phyloP scores from a whole-genome alignment of 345 rosid species.

The Viola odorata region DNA sequence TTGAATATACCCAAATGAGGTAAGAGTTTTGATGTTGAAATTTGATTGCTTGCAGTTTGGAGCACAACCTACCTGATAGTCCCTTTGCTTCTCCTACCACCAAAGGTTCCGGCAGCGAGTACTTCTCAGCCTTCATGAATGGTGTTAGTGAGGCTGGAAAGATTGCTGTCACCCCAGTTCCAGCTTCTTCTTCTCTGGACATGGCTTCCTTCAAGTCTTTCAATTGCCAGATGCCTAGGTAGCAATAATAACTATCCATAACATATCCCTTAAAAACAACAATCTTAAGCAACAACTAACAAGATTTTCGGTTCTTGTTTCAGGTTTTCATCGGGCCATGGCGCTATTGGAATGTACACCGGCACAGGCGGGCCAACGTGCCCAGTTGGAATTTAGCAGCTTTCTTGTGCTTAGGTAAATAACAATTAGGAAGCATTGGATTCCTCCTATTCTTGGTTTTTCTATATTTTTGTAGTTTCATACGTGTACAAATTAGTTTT shows the following conservation, averaged over 20 bases:
- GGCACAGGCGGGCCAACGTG: slow-evolving; percentile 78
- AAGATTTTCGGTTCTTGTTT: neutral
- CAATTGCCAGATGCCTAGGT: slow-evolving; percentile 85
- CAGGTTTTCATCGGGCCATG: slow-evolving; percentile 63
- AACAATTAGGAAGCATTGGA: slow-evolving; percentile 13
- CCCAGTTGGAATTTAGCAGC: slow-evolving; percentile 81
- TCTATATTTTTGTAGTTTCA: neutral
- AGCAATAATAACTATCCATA: neutral
- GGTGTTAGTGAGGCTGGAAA: slow-evolving; percentile 30
- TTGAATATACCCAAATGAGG: neutral
- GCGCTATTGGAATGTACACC: slow-evolving; percentile 55
- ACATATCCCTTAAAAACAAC: neutral
- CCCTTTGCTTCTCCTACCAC: slow-evolving; percentile 56
- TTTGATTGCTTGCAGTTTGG: slow-evolving; percentile 35
- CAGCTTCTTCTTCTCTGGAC: slow-evolving; percentile 40
- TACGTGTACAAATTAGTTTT: slow-evolving; percentile 1
- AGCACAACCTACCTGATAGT: slow-evolving; percentile 68
- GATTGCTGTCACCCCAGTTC: slow-evolving; percentile 23
- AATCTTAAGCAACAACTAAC: neutral
- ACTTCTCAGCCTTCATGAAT: slow-evolving; percentile 29
- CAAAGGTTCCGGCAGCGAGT: slow-evolving; percentile 22
- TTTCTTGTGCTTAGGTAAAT: slow-evolving; percentile 28
- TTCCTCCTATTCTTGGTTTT: neutral
- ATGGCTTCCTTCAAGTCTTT: slow-evolving; percentile 56
- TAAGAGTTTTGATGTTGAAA: neutral